Evolutionary conservation across 805 yeast genomes (phyloP).

Genomic region (Yarrowia sp.): DNA sequence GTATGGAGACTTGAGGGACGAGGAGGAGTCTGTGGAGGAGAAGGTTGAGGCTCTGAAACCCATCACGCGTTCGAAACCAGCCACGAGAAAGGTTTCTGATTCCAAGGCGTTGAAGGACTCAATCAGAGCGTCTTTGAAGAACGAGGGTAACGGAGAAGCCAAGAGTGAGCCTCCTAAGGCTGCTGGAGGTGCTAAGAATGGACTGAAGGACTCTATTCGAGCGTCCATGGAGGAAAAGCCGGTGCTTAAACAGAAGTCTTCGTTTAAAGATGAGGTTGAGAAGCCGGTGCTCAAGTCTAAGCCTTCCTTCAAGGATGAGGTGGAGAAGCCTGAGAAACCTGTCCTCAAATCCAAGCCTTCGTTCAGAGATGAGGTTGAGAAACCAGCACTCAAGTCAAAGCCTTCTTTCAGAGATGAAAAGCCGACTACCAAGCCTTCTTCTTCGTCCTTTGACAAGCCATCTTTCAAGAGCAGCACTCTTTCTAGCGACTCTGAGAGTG

Average conservation of each 20-base stretch:
- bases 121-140: slow-evolving; percentile 14
- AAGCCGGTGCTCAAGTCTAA: no score
- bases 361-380: no score
- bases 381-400: no score
- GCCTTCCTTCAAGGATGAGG: no score
- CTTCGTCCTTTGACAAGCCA: neutral
- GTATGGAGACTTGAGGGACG: slow-evolving; percentile 8
- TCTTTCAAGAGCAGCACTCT: neutral
- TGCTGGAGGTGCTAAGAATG: neutral
- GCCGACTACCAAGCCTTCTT: neutral
- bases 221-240: slow-evolving; percentile 1
- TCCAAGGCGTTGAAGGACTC: slow-evolving; percentile 32
- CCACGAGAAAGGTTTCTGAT: slow-evolving; percentile 24
- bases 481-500: neutral
- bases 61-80: slow-evolving; percentile 9
- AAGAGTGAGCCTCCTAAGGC: no score
- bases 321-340: no score
- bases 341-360: no score
- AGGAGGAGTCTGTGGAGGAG: neutral
- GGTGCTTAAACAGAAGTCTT: neutral
- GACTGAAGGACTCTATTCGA: slow-evolving; percentile 1
- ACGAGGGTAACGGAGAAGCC: neutral
- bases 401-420: no score
- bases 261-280: neutral
- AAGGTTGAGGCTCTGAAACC: neutral